These are phyloP conservation scores for Sabuloglossum arenarium DNA, from an alignment of 495 filamentous ascomycete species.

Conservation along the genomic window DNA sequence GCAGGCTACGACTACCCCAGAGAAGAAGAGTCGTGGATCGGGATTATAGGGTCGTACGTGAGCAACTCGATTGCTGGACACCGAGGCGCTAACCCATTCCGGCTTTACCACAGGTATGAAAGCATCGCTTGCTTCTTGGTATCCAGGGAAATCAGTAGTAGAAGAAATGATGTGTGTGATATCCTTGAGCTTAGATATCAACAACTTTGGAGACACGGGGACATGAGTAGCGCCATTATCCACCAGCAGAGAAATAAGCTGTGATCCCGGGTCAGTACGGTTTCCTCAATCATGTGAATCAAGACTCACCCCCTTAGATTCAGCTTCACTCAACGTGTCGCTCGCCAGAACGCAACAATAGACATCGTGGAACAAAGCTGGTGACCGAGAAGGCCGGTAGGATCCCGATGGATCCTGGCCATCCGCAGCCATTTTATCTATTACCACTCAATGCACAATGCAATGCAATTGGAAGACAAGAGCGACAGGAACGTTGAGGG, in stretches of 20 bases:
- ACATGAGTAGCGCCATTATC: not conserved
- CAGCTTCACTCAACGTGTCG: not conserved
- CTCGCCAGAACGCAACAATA: not conserved
- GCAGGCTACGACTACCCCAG: slow-evolving; percentile 53
- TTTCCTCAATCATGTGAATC: not conserved
- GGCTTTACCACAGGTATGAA: slow-evolving; percentile 74
- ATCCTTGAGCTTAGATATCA: slow-evolving; percentile 28
- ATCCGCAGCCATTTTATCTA: no score
- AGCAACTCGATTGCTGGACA: slow-evolving; percentile 45
- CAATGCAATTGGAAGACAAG: no score
- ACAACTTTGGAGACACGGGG: slow-evolving; percentile 7
- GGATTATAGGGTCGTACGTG: slow-evolving; percentile 72
- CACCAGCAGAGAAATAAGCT: slow-evolving; percentile 1
- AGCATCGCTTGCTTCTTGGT: slow-evolving; percentile 40
- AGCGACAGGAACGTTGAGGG: no score
- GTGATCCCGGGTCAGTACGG: not conserved
- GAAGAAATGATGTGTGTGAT: slow-evolving; percentile 70
- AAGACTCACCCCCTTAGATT: not conserved
- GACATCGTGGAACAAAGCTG: slow-evolving; percentile 1
- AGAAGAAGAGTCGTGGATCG: slow-evolving; percentile 78
- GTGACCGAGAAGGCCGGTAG: not conserved
- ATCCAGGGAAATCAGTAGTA: slow-evolving; percentile 75
- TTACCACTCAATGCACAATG: no score
- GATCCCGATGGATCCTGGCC: no score
- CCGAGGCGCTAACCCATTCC: slow-evolving; percentile 51